Evolutionary conservation across 208 protist species (phyloP).

Genomic region (Balamuthia mandrillaris): DNA sequence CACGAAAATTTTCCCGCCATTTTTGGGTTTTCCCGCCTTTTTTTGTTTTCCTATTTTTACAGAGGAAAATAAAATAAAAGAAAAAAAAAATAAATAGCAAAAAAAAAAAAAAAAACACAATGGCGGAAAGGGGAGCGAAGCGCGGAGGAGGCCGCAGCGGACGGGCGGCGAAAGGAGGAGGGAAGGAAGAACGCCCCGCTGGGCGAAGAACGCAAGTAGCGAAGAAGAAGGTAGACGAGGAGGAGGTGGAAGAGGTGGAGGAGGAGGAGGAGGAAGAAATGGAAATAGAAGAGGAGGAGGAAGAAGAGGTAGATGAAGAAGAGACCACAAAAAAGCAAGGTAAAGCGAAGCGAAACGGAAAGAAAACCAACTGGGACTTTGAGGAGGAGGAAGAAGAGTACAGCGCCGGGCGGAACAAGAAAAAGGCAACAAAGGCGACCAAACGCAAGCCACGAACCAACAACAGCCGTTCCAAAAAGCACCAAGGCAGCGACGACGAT

Average conservation of each 20-base stretch:
- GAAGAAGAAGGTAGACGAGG: background rate
- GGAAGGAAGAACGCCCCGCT: background rate
- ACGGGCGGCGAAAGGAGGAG: too few species aligned
- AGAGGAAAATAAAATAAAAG: too few species aligned
- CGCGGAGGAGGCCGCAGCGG: too few species aligned
- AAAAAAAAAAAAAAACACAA: too few species aligned
- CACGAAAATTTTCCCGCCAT: too few species aligned
- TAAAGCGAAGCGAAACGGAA: background rate
- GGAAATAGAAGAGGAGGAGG: background rate
- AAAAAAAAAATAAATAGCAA: too few species aligned
- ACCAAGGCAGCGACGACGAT: too few species aligned
- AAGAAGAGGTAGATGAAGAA: constrained; percentile 9
- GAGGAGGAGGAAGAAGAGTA: background rate
- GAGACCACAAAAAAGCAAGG: background rate
- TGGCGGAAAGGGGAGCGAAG: too few species aligned
- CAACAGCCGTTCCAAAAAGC: too few species aligned
- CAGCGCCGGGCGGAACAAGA: background rate
- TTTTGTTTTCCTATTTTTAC: too few species aligned
- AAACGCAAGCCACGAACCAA: too few species aligned
- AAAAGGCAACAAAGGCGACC: constrained; percentile 9
- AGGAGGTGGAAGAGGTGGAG: background rate
- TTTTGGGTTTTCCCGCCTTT: too few species aligned
- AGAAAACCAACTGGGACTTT: constrained; percentile 10
- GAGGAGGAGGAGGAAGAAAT: background rate
- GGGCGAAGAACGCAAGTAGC: background rate